Percentiles rank a stretch among this genome's conserved stretches.
Evolutionary conservation across 345 rosid species (phyloP).

Genomic region (Barbarea vulgaris): DNA sequence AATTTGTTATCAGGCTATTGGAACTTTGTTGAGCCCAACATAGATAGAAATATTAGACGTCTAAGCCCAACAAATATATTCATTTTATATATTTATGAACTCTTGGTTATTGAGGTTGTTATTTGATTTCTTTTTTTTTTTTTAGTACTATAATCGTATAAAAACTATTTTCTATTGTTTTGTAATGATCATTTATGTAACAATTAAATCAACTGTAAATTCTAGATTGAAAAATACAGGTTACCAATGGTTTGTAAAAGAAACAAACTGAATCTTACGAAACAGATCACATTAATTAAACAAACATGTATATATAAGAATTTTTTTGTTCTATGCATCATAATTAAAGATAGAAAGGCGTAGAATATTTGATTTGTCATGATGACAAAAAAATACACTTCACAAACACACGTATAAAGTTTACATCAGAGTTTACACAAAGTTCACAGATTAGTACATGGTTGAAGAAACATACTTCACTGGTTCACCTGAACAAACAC

Average conservation of each 20-base stretch:
- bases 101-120: no score
- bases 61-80: background rate
- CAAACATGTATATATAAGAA: no score
- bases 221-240: background rate
- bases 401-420: background rate
- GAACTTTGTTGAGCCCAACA: constrained; percentile 2
- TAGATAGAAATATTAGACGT: background rate
- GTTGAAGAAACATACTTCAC: constrained; percentile 1
- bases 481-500: background rate
- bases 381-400: constrained; percentile 3
- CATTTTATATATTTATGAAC: no score
- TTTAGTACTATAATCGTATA: background rate
- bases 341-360: background rate
- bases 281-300: background rate
- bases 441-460: background rate
- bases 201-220: background rate
- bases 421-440: constrained; percentile 9
- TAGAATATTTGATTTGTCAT: background rate
- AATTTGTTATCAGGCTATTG: background rate
- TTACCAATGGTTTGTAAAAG: background rate
- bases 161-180: background rate
- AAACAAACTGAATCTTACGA: background rate
- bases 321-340: background rate
- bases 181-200: background rate
- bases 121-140: no score